phyloP scores from a whole-genome alignment of 371 early-diverging fungal genomes.

The Dichotomocladium elegans region DNA sequence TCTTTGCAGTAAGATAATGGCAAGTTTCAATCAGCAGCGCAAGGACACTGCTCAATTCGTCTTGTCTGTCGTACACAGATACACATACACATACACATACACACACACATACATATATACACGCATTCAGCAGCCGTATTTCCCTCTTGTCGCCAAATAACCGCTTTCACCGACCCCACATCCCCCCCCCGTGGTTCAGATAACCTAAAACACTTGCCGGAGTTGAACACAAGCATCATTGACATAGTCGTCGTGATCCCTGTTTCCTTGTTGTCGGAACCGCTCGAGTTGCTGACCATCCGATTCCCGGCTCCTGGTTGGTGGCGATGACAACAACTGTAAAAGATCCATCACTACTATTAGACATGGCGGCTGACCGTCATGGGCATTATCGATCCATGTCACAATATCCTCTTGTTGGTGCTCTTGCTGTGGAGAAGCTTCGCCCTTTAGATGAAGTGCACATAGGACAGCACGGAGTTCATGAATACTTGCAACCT shows the following conservation, averaged over 20 bases:
- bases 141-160: background rate
- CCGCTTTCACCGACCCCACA: background rate
- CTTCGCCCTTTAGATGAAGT: background rate
- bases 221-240: background rate
- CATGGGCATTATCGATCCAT: slow-evolving; percentile 24
- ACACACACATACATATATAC: too few species aligned
- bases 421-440: background rate
- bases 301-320: too few species aligned
- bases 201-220: background rate
- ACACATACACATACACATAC: background rate
- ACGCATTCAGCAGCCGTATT: background rate
- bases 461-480: slow-evolving; percentile 5
- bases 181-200: too few species aligned
- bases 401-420: slow-evolving; percentile 2
- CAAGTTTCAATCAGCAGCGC: slow-evolving; percentile 8
- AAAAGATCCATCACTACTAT: slow-evolving; percentile 22
- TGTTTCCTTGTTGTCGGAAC: too few species aligned
- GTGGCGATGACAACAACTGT: background rate
- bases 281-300: too few species aligned
- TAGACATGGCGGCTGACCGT: slow-evolving; percentile 25
- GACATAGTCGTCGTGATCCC: too few species aligned
- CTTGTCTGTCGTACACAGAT: background rate
- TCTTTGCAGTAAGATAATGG: slow-evolving; percentile 5
- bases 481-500: slow-evolving; percentile 8
- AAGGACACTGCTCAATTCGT: slow-evolving; percentile 1